Evolutionary conservation across 768 basidiomycete genomes (phyloP).

Genomic region (Lactarius deliciosus): DNA sequence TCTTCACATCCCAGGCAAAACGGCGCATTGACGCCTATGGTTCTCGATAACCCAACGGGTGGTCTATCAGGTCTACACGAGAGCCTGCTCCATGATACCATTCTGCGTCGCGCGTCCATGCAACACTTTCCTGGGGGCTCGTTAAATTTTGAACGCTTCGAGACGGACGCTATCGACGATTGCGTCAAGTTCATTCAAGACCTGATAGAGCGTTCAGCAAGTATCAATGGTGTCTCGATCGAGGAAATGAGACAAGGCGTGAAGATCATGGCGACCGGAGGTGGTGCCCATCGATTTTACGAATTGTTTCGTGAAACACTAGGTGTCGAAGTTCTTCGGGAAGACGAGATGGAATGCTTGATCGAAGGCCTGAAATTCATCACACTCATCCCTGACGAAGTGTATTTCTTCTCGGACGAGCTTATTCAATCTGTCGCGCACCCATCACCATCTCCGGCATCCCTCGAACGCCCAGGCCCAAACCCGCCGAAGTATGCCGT

Average conservation of each 20-base stretch:
- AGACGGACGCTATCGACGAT: constrained; percentile 83
- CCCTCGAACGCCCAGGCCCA: constrained; percentile 83
- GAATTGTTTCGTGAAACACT: constrained; percentile 72
- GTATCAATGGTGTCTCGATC: constrained; percentile 81
- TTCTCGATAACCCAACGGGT: constrained; percentile 45
- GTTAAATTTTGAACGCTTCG: constrained; percentile 96
- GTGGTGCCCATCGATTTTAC: constrained; percentile 94
- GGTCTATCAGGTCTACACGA: constrained; percentile 40
- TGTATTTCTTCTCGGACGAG: constrained; percentile 98
- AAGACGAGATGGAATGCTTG: constrained; percentile 99
- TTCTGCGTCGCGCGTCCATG: constrained; percentile 67
- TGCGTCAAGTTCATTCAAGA: constrained; percentile 86
- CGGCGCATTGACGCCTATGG: constrained; percentile 81
- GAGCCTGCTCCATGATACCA: constrained; percentile 56
- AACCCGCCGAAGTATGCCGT: constrained; percentile 88
- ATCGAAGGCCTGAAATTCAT: constrained; percentile 97
- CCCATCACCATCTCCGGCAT: constrained; percentile 30
- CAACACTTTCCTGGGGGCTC: constrained; percentile 93
- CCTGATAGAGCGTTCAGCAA: constrained; percentile 83
- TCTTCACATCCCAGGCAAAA: constrained; percentile 46
- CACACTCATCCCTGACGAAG: constrained; percentile 93
- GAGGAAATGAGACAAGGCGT: constrained; percentile 88
- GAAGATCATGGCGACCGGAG: constrained; percentile 97
- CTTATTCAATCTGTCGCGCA: constrained; percentile 71
- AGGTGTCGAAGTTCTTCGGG: constrained; percentile 80